Percentiles rank a stretch among this genome's conserved stretches.
These are phyloP conservation scores for Hibiscus trionum DNA, from an alignment of 345 rosid species.

Conservation along the genomic window DNA sequence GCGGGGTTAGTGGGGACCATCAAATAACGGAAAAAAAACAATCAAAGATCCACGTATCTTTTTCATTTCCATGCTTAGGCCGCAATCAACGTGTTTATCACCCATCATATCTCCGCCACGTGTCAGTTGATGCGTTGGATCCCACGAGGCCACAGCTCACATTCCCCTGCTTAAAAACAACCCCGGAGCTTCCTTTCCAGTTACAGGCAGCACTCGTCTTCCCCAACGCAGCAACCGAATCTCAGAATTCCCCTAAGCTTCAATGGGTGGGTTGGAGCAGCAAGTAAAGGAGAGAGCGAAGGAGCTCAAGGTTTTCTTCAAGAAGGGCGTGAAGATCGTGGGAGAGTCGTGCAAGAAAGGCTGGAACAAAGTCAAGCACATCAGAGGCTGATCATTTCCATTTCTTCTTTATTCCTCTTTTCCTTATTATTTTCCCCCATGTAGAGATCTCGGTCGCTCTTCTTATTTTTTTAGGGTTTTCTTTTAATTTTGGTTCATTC, in stretches of 20 bases:
- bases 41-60: background rate
- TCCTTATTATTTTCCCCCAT: background rate
- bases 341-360: constrained; percentile 82
- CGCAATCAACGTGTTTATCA: constrained; percentile 23
- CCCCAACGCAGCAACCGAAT: background rate
- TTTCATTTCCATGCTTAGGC: background rate
- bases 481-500: background rate
- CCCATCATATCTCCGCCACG: constrained; percentile 18
- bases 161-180: background rate
- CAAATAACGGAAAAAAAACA: background rate
- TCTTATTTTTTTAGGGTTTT: background rate
- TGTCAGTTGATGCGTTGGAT: constrained; percentile 25
- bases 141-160: constrained; percentile 8
- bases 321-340: constrained; percentile 70
- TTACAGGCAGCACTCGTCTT: background rate
- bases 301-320: constrained; percentile 50
- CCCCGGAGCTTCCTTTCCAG: background rate
- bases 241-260: background rate
- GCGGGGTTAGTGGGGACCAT: background rate
- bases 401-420: too few relatives aligned
- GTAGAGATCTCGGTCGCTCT: constrained; percentile 15
- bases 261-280: constrained; percentile 69
- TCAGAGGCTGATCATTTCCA: constrained; percentile 26
- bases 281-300: constrained; percentile 73
- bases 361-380: constrained; percentile 72